phyloP scores from a whole-genome alignment of 83 land plant genomes.

The Diphasiastrum complanatum region DNA sequence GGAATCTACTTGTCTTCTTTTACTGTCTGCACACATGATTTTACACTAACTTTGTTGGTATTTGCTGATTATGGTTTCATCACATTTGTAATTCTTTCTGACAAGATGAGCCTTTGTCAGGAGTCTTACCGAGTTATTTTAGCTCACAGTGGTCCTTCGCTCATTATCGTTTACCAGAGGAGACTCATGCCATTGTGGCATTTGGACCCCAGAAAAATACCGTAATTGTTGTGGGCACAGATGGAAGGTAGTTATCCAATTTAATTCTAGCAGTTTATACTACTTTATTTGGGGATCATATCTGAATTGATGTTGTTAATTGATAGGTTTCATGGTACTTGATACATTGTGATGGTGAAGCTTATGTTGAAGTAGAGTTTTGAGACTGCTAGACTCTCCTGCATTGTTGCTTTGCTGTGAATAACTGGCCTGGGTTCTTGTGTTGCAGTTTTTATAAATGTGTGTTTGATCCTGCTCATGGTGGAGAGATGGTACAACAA shows the following conservation, averaged over 20 bases:
- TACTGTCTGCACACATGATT: too few relatives aligned
- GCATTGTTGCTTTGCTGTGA: not conserved
- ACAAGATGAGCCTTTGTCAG: conserved; percentile 1
- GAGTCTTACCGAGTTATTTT: conserved; percentile 31
- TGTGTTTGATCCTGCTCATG: conserved; percentile 77
- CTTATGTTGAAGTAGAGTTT: not conserved
- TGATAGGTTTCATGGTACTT: not conserved
- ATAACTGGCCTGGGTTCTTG: too few relatives aligned
- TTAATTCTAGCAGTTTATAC: not conserved
- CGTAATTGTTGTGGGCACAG: conserved; percentile 19
- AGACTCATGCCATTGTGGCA: conserved; percentile 24
- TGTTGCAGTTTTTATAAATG: conserved; percentile 83
- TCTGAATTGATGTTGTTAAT: not conserved
- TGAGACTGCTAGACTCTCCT: not conserved
- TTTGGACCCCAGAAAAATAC: conserved; percentile 25
- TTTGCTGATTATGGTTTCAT: too few relatives aligned
- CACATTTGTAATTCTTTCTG: too few relatives aligned
- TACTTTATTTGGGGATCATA: not conserved
- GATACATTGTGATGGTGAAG: not conserved
- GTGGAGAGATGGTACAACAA: conserved; percentile 76
- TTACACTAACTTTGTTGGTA: too few relatives aligned
- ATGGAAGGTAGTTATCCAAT: conserved; percentile 25
- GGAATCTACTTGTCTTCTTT: too few relatives aligned
- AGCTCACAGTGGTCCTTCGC: conserved; percentile 34
- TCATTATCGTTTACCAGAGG: conserved; percentile 26